phyloP scores from a whole-genome alignment of 768 basidiomycete species.

The Phylloporus sp. region DNA sequence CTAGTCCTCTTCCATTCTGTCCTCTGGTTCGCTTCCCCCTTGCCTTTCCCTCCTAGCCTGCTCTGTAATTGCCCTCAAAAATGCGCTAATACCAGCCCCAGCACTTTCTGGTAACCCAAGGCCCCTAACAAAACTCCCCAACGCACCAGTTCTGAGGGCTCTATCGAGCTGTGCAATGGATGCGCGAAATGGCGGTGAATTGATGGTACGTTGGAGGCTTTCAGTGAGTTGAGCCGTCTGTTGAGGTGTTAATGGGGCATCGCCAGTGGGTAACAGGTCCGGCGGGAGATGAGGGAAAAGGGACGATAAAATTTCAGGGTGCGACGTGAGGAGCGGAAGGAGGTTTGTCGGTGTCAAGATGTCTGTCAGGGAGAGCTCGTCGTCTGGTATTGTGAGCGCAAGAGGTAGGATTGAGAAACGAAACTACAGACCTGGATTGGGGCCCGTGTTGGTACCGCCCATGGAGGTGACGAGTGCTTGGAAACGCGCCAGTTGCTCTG shows the following conservation, averaged over 20 bases:
- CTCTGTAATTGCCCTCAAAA: slow-evolving; percentile 75
- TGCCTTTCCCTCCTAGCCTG: slow-evolving; percentile 55
- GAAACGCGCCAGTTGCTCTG: slow-evolving; percentile 67
- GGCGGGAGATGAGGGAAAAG: slow-evolving; percentile 79
- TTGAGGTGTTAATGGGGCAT: slow-evolving; percentile 21
- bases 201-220: slow-evolving; percentile 68
- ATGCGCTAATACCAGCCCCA: slow-evolving; percentile 71
- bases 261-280: slow-evolving; percentile 72
- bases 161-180: slow-evolving; percentile 80
- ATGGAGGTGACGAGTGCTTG: slow-evolving; percentile 49
- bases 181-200: slow-evolving; percentile 78
- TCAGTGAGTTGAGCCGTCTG: slow-evolving; percentile 36
- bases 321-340: slow-evolving; percentile 62
- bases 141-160: slow-evolving; percentile 75
- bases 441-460: slow-evolving; percentile 32
- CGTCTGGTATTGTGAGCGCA: slow-evolving; percentile 15
- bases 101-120: slow-evolving; percentile 85
- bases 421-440: slow-evolving; percentile 13
- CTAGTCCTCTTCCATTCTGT: slow-evolving; percentile 81
- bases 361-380: slow-evolving; percentile 66
- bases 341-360: slow-evolving; percentile 74
- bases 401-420: not conserved
- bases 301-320: slow-evolving; percentile 63
- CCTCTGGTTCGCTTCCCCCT: slow-evolving; percentile 27
- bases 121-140: slow-evolving; percentile 69